Conservation (phyloP, 306 rosid genomes). For the Lathyrus oleraceus region DNA sequence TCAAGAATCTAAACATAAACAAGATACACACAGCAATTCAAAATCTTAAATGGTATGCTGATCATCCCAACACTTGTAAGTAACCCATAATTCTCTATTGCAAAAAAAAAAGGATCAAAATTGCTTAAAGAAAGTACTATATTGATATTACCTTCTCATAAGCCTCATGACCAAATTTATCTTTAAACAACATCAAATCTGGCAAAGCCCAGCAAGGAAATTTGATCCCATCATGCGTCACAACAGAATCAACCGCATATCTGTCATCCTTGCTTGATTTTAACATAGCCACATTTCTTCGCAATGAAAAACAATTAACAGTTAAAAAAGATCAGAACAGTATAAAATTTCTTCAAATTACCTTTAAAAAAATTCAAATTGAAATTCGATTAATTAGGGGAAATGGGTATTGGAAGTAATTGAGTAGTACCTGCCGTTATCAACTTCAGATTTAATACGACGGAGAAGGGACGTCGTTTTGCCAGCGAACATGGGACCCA, state of each 20-base stretch:
- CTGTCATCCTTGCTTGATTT: constrained; percentile 84
- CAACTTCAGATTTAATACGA: constrained; percentile 67
- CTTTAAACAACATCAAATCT: constrained; percentile 62
- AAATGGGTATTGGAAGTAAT: neutral
- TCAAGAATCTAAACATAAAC: neutral
- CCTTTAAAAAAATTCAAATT: too few species aligned
- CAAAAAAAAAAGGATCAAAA: too few species aligned
- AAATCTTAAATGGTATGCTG: neutral
- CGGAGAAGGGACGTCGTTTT: constrained; percentile 88
- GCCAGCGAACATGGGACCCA: constrained; percentile 98
- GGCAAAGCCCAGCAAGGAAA: constrained; percentile 88
- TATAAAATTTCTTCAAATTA: neutral
- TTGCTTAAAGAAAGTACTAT: neutral
- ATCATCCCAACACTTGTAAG: neutral
- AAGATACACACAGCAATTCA: neutral
- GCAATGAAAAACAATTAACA: neutral
- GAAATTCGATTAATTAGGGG: neutral
- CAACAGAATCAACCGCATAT: constrained; percentile 75
- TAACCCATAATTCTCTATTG: too few species aligned
- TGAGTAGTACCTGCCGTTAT: constrained; percentile 56
- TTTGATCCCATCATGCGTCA: constrained; percentile 74
- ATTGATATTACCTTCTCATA: constrained; percentile 54
- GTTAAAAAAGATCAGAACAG: neutral
- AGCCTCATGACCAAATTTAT: constrained; percentile 63
- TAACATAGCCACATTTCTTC: constrained; percentile 76